phyloP scores from a whole-genome alignment of 192 early-diverging fungal species.

The Backusella parvicylindrica region DNA sequence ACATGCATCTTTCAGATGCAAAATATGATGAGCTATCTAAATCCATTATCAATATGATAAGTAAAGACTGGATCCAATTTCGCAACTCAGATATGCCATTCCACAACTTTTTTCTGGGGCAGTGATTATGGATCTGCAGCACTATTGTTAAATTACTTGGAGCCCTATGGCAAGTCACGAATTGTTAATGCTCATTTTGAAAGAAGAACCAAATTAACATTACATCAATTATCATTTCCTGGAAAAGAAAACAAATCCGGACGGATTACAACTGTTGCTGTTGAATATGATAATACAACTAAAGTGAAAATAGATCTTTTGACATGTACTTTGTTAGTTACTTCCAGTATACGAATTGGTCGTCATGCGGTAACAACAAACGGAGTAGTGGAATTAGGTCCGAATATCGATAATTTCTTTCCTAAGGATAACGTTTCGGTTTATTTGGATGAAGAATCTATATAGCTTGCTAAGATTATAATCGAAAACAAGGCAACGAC shows the following conservation, averaged over 20 bases:
- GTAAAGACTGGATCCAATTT: not conserved
- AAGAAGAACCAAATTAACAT: not conserved
- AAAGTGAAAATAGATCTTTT: not conserved
- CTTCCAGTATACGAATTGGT: not conserved
- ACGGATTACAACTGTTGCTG: not conserved
- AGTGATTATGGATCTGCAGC: not conserved
- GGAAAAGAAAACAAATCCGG: not conserved
- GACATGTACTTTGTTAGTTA: constrained; percentile 1
- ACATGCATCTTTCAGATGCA: not conserved
- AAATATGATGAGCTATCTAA: not conserved
- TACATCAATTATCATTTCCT: not conserved
- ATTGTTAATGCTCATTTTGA: not conserved
- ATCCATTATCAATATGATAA: not conserved
- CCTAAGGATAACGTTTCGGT: not conserved
- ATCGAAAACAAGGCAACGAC: not conserved
- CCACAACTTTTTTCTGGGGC: not conserved
- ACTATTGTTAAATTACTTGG: not conserved
- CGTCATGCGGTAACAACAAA: not conserved
- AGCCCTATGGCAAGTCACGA: not conserved
- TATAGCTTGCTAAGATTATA: not conserved
- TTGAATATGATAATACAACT: not conserved
- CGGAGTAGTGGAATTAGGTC: not conserved
- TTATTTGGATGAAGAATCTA: not conserved
- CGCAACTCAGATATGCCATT: not conserved
- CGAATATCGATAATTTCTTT: not conserved